phyloP scores from a whole-genome alignment of 495 filamentous ascomycete species.

The Penicillium canariense region DNA sequence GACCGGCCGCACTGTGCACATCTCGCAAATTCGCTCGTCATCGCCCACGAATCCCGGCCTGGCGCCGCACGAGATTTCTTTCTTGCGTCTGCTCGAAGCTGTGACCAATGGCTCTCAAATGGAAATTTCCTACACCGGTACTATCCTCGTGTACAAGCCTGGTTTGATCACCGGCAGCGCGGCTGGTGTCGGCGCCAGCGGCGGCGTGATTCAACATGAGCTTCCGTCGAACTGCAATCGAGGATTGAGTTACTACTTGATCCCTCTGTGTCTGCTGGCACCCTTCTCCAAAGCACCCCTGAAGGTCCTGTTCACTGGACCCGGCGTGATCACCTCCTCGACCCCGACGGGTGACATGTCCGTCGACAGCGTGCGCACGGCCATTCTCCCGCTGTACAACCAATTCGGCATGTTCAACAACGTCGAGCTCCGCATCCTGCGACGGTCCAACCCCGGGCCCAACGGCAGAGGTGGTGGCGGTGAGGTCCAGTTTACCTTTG shows the following conservation, averaged over 20 bases:
- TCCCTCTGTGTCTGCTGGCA: constrained; percentile 84
- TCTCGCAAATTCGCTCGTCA: constrained; percentile 86
- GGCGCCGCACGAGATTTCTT: constrained; percentile 86
- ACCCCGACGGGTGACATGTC: constrained; percentile 80
- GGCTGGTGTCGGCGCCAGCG: constrained; percentile 61
- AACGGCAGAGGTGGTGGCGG: constrained; percentile 79
- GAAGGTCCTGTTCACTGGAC: constrained; percentile 82
- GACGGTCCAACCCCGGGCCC: constrained; percentile 70
- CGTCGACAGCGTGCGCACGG: constrained; percentile 89
- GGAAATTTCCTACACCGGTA: constrained; percentile 94
- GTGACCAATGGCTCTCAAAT: constrained; percentile 94
- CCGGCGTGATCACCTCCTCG: constrained; percentile 88
- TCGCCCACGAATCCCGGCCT: constrained; percentile 85
- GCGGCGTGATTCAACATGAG: constrained; percentile 74
- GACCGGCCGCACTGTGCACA: constrained; percentile 82
- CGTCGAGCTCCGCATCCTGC: constrained; percentile 82
- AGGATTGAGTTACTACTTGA: constrained; percentile 87
- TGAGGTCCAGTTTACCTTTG: constrained; percentile 88
- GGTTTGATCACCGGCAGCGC: constrained; percentile 84
- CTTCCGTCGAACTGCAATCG: constrained; percentile 70
- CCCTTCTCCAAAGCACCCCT: constrained; percentile 89
- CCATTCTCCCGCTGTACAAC: constrained; percentile 83
- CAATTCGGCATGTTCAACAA: constrained; percentile 84
- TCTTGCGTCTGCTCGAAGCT: constrained; percentile 89
- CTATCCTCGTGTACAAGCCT: constrained; percentile 83